Evolutionary conservation across 345 rosid genomes (phyloP).

Genomic region (Dovyalis caffra): DNA sequence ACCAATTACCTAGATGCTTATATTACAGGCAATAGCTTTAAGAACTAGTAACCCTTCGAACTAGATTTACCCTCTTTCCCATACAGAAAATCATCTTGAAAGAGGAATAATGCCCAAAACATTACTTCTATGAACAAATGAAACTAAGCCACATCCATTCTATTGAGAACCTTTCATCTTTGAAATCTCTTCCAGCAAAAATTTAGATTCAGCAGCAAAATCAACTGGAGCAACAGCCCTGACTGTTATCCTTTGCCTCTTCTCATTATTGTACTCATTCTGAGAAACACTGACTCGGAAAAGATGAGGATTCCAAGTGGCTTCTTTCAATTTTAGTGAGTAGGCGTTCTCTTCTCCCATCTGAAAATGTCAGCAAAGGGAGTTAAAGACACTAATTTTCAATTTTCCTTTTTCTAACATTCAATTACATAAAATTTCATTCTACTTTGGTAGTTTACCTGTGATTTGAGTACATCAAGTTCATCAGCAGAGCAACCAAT

Average conservation of each 20-base stretch:
- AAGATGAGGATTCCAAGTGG: conserved; percentile 77
- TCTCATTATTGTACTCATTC: conserved; percentile 79
- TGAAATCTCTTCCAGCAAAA: conserved; percentile 69
- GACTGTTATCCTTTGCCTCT: conserved; percentile 83
- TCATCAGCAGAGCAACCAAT: conserved; percentile 84
- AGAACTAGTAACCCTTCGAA: no score
- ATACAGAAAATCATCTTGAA: no score
- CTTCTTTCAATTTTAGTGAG: conserved; percentile 67
- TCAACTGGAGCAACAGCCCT: conserved; percentile 66
- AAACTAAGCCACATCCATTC: background rate
- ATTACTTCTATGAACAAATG: no score
- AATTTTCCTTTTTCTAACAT: no score
- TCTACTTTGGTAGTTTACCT: conserved; percentile 36
- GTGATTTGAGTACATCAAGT: conserved; percentile 62
- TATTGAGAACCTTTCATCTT: conserved; percentile 50
- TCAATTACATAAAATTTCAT: background rate
- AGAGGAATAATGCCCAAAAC: no score
- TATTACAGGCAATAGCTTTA: no score
- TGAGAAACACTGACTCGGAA: conserved; percentile 69
- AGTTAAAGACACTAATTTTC: background rate
- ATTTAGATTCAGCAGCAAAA: conserved; percentile 70
- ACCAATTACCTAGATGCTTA: no score
- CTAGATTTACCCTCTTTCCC: no score
- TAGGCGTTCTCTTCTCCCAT: conserved; percentile 45
- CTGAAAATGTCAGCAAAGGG: conserved; percentile 21